A percentile compares a stretch with the other conserved stretches of the same genome.
phyloP scores from a whole-genome alignment of 306 rosid species.

The Crataegus laevigata region DNA sequence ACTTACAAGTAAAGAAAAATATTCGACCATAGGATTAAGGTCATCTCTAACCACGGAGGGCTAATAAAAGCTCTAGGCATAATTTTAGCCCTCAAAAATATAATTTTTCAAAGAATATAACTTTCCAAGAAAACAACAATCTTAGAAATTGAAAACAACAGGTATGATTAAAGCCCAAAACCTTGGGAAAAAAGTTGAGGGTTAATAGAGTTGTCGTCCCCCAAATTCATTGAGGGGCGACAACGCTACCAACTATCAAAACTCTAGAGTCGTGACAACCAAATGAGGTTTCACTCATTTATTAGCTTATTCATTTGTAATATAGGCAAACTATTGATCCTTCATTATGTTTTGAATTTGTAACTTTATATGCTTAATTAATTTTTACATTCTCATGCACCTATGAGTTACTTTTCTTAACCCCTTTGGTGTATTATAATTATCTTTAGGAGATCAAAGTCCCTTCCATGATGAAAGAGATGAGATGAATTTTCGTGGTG shows the following conservation, averaged over 20 bases:
- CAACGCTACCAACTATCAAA: background rate
- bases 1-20: no score
- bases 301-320: background rate
- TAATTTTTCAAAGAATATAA: no score
- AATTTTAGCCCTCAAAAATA: background rate
- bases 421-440: background rate
- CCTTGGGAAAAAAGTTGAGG: background rate
- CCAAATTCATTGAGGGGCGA: background rate
- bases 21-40: no score
- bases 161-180: background rate
- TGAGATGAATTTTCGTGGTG: background rate
- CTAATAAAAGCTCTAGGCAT: background rate
- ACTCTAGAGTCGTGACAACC: background rate
- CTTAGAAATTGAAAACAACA: background rate
- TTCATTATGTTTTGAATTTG: background rate
- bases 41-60: no score
- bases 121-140: no score
- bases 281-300: background rate
- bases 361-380: background rate
- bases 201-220: background rate
- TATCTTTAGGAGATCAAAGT: background rate
- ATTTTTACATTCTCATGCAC: background rate
- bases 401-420: background rate
- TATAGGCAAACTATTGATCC: background rate
- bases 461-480: background rate